These are phyloP conservation scores for Crucibulum laeve DNA, from an alignment of 768 basidiomycete species.

Conservation along the genomic window DNA sequence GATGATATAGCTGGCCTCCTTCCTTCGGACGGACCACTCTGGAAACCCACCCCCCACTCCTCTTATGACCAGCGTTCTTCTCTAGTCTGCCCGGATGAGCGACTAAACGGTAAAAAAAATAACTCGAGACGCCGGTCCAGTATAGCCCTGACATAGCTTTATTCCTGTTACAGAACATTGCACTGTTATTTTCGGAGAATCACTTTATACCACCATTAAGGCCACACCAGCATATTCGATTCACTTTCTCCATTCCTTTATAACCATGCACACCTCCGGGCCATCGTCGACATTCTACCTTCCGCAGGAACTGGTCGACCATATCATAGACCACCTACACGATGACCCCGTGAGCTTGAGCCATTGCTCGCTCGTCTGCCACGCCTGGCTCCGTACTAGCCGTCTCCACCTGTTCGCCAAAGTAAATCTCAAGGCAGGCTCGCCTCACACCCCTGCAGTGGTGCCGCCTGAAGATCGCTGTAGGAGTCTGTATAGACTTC, in stretches of 20 bases:
- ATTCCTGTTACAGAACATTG: background rate
- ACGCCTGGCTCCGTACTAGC: constrained; percentile 33
- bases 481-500: constrained; percentile 27
- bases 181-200: background rate
- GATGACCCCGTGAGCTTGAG: constrained; percentile 24
- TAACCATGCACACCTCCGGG: background rate
- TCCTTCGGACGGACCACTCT: no score
- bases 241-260: background rate
- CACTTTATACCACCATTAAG: background rate
- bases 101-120: background rate
- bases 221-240: background rate
- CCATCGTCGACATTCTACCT: constrained; percentile 12
- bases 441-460: constrained; percentile 14
- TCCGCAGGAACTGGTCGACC: constrained; percentile 44
- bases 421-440: constrained; percentile 28
- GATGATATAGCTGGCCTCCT: constrained; percentile 14
- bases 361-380: constrained; percentile 31
- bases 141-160: background rate
- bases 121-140: no score
- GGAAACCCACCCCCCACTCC: constrained; percentile 6
- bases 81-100: constrained; percentile 4
- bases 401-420: constrained; percentile 36
- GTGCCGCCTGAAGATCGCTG: constrained; percentile 27
- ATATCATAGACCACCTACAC: constrained; percentile 40
- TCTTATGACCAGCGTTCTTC: constrained; percentile 9